Percentiles rank a stretch among this genome's conserved stretches.
Evolutionary conservation across 2,329 filamentous ascomycete genomes (phyloP).

Genomic region (Trichoderma sp.): DNA sequence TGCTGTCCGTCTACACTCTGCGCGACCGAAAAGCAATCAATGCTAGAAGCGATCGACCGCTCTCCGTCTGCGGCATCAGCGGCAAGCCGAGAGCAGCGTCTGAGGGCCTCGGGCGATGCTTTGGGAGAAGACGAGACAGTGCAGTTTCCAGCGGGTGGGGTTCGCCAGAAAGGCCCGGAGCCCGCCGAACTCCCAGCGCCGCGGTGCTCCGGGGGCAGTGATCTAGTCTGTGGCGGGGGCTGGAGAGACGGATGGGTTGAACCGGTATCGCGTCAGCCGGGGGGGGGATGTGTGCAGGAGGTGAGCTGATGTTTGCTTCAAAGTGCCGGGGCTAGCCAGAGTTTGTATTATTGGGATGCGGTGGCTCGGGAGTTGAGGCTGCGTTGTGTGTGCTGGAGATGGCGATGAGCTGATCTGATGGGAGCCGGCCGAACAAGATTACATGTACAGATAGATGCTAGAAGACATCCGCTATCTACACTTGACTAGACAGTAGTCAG

Average conservation of each 20-base stretch:
- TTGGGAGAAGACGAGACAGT: not conserved
- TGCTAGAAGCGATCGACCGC: not conserved
- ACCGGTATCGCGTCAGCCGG: not conserved
- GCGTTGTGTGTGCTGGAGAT: not conserved
- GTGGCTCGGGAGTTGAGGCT: not conserved
- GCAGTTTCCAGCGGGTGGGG: constrained; percentile 1
- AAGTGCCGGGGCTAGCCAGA: not conserved
- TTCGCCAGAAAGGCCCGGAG: constrained; percentile 29
- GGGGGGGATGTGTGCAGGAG: not conserved
- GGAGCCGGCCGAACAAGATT: not conserved
- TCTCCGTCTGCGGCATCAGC: constrained; percentile 20
- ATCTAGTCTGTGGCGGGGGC: not conserved
- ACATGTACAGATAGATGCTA: no score
- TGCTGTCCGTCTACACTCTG: not conserved
- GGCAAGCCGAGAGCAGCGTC: not conserved
- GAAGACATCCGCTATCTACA: not conserved
- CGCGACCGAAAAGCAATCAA: not conserved
- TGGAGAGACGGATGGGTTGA: not conserved
- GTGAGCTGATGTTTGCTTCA: constrained; percentile 8
- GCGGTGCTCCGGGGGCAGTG: constrained; percentile 24
- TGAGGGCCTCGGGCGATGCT: not conserved
- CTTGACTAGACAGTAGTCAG: not conserved
- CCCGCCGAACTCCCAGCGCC: constrained; percentile 34
- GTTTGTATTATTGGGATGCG: not conserved
- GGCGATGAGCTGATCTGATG: constrained; percentile 13